A percentile compares a stretch with the other conserved stretches of the same genome.
phyloP scores from a whole-genome alignment of 192 early-diverging fungal genomes.

The Gonapodya prolifera region DNA sequence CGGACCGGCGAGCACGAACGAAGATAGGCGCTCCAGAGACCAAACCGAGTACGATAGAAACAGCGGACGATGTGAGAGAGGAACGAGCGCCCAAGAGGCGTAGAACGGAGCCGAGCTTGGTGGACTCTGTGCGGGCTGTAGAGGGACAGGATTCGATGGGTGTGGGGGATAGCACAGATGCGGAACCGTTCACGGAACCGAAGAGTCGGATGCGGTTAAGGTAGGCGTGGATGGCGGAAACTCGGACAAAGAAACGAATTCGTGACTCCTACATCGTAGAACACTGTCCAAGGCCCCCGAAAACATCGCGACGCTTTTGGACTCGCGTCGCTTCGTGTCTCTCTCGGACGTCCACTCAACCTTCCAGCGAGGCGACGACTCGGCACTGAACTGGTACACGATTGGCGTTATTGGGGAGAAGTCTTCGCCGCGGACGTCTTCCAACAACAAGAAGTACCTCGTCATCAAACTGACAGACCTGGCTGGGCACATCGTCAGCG shows the following conservation, averaged over 20 bases:
- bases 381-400: constrained; percentile 22
- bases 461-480: constrained; percentile 21
- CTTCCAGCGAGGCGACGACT: constrained; percentile 11
- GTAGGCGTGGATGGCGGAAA: not conserved
- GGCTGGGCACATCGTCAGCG: constrained; percentile 12
- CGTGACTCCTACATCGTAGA: not conserved
- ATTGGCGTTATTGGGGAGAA: constrained; percentile 20
- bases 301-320: not conserved
- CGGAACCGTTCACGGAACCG: not conserved
- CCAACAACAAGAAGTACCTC: constrained; percentile 18
- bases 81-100: no score
- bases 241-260: not conserved
- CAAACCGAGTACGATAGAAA: no score
- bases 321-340: not conserved
- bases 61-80: no score
- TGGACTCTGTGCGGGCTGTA: no score
- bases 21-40: no score
- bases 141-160: no score
- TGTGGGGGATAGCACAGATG: no score
- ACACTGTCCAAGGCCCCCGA: not conserved
- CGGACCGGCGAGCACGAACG: no score
- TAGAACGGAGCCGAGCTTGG: no score
- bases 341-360: not conserved
- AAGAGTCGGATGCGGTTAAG: not conserved
- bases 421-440: constrained; percentile 9